Percentiles rank a stretch among this genome's conserved stretches.
These are phyloP conservation scores for Hygrocybe coccinea DNA, from an alignment of 768 basidiomycete genomes.

Conservation along the genomic window DNA sequence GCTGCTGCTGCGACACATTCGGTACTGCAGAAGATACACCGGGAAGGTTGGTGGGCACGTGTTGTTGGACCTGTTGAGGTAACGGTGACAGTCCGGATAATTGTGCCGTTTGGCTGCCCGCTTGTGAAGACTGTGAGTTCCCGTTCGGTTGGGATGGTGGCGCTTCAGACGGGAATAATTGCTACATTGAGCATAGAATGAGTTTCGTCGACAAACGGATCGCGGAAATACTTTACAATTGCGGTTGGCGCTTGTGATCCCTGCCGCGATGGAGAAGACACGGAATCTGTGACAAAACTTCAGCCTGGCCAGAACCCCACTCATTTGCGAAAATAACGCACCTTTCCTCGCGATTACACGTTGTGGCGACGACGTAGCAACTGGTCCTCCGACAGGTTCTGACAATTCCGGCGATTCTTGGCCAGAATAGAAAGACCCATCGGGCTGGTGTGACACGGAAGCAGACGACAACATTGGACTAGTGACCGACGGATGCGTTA, in stretches of 20 bases:
- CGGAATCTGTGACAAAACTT: constrained; percentile 33
- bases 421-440: constrained; percentile 66
- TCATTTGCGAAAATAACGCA: constrained; percentile 16
- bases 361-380: constrained; percentile 59
- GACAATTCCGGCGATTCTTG: constrained; percentile 71
- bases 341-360: constrained; percentile 46
- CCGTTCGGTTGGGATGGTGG: constrained; percentile 40
- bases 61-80: constrained; percentile 46
- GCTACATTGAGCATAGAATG: not conserved
- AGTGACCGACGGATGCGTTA: constrained; percentile 79
- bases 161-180: constrained; percentile 28
- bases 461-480: constrained; percentile 79
- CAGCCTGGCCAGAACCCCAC: not conserved
- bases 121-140: constrained; percentile 25
- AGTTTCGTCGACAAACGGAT: not conserved
- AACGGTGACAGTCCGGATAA: constrained; percentile 42
- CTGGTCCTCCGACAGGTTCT: constrained; percentile 53
- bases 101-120: constrained; percentile 27
- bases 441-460: constrained; percentile 58
- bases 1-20: constrained; percentile 20
- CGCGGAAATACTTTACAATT: constrained; percentile 32
- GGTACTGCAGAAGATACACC: constrained; percentile 17
- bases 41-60: constrained; percentile 9
- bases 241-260: constrained; percentile 39
- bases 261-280: constrained; percentile 41